These are phyloP conservation scores for Globomyces pollinis-pini DNA, from an alignment of 192 early-diverging fungal genomes.

Conservation along the genomic window DNA sequence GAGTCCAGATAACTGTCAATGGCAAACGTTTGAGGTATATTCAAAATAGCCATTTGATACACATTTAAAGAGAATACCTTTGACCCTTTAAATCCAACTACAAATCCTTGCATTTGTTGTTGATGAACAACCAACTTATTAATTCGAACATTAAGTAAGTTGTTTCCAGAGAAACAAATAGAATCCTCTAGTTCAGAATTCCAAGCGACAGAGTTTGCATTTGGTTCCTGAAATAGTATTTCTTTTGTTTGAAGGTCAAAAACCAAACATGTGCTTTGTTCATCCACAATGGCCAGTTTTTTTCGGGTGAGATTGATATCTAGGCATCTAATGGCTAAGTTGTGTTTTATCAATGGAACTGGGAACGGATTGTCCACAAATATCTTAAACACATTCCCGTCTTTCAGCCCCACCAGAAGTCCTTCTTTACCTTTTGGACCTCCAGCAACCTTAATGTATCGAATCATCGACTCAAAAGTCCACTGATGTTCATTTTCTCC, in stretches of 20 bases:
- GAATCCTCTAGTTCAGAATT: constrained; percentile 49
- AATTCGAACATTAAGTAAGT: constrained; percentile 42
- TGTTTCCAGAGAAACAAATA: constrained; percentile 44
- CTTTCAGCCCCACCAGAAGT: constrained; percentile 45
- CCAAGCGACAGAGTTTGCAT: constrained; percentile 48
- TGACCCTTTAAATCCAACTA: constrained; percentile 52
- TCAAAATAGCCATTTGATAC: constrained; percentile 41
- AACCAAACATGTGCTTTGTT: constrained; percentile 43
- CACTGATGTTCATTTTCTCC: constrained; percentile 52
- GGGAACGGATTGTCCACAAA: constrained; percentile 54
- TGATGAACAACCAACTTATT: constrained; percentile 39
- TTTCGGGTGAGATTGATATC: constrained; percentile 42
- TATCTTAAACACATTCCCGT: constrained; percentile 44
- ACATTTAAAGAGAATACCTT: constrained; percentile 43
- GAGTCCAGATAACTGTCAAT: constrained; percentile 44
- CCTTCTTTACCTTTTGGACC: constrained; percentile 46
- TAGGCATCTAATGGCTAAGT: constrained; percentile 35
- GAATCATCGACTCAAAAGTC: constrained; percentile 42
- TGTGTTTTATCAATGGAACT: constrained; percentile 38
- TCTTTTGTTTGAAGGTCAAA: constrained; percentile 44
- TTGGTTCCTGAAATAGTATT: constrained; percentile 53
- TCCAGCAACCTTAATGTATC: constrained; percentile 52
- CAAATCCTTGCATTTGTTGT: constrained; percentile 50
- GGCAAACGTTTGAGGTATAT: constrained; percentile 42
- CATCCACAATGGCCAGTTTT: constrained; percentile 49